Conservation (phyloP, 2,329 filamentous ascomycete species). For the Arthrinium phaeospermum region DNA sequence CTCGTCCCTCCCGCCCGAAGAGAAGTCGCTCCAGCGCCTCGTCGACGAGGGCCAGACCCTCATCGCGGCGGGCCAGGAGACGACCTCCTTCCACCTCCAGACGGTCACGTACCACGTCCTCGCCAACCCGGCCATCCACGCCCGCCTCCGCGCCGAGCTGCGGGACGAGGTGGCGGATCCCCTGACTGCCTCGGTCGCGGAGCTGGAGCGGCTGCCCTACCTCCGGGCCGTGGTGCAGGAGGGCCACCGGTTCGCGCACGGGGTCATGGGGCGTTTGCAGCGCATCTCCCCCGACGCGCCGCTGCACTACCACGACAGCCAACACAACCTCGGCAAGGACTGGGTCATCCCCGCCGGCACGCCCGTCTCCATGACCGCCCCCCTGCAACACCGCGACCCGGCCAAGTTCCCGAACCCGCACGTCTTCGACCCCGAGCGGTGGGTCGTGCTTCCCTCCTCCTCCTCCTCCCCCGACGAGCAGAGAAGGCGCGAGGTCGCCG, state of each 20-base stretch:
- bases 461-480: too few species aligned
- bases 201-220: constrained; percentile 15
- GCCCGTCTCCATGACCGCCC: constrained; percentile 40
- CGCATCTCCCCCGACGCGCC: constrained; percentile 20
- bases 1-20: not conserved
- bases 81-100: constrained; percentile 30
- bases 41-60: constrained; percentile 4
- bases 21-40: not conserved
- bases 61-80: constrained; percentile 35
- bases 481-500: too few species aligned
- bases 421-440: constrained; percentile 27
- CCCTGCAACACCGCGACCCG: constrained; percentile 39
- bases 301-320: not conserved
- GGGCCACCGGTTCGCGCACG: constrained; percentile 18
- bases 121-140: constrained; percentile 5
- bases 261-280: constrained; percentile 19
- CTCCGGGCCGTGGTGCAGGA: constrained; percentile 22
- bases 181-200: not conserved
- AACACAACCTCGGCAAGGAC: not conserved
- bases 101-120: constrained; percentile 15
- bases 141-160: not conserved
- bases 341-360: constrained; percentile 27
- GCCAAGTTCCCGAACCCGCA: constrained; percentile 34
- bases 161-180: not conserved
- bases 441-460: too few species aligned